Conservation (phyloP, 2,329 filamentous ascomycete genomes). For the Colletotrichum sp. region DNA sequence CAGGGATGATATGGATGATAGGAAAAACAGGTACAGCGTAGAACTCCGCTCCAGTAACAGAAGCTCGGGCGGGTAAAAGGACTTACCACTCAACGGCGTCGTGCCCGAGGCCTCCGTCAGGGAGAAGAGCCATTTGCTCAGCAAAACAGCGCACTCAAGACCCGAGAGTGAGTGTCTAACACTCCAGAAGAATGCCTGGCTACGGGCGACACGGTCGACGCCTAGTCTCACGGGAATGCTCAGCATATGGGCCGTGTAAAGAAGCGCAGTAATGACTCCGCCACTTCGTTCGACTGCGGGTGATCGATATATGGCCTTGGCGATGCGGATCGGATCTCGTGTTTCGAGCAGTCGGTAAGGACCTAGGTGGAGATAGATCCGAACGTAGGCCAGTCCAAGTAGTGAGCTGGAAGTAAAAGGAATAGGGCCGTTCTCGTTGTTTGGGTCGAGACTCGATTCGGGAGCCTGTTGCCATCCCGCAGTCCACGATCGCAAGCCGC, state of each 20-base stretch:
- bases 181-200: conserved; percentile 62
- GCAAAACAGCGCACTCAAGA: conserved; percentile 58
- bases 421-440: conserved; percentile 44
- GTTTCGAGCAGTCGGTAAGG: conserved; percentile 47
- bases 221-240: conserved; percentile 61
- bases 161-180: conserved; percentile 60
- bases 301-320: conserved; percentile 38
- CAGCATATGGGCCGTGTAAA: conserved; percentile 59
- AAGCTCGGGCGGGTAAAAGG: background rate
- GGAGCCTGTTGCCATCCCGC: conserved; percentile 42
- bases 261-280: conserved; percentile 50
- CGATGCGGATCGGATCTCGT: conserved; percentile 44
- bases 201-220: conserved; percentile 58
- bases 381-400: conserved; percentile 49
- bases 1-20: no score
- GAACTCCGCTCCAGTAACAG: background rate
- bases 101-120: conserved; percentile 24
- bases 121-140: conserved; percentile 53
- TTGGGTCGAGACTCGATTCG: conserved; percentile 42
- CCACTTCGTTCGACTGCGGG: conserved; percentile 52
- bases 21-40: no score
- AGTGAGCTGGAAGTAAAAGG: conserved; percentile 51
- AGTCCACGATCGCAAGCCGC: conserved; percentile 40
- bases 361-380: conserved; percentile 49
- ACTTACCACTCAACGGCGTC: conserved; percentile 31